These are phyloP conservation scores for Mortierella sp. DNA, from an alignment of 371 early-diverging fungal species.

Conservation along the genomic window DNA sequence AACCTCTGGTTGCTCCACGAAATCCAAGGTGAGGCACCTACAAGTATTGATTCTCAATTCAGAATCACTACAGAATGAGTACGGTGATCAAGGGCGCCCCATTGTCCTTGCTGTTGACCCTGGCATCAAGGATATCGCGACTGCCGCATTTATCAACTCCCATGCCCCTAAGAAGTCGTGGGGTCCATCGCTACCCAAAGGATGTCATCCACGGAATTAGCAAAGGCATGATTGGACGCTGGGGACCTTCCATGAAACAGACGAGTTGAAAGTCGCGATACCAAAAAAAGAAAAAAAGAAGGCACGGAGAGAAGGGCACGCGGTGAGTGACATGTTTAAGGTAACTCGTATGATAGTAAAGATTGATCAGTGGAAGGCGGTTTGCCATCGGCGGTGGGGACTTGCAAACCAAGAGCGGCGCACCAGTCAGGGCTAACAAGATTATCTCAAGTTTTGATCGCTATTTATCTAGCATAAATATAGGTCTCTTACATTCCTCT, in stretches of 20 bases:
- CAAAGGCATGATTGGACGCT: neutral
- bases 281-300: neutral
- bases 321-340: conserved; percentile 7
- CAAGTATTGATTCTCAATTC: too few relatives aligned
- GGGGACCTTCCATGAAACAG: neutral
- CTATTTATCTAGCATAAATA: neutral
- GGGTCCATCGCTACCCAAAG: conserved; percentile 4
- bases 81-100: neutral
- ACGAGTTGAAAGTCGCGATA: neutral
- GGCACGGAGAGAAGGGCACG: conserved; percentile 8
- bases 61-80: neutral
- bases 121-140: conserved; percentile 3
- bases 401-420: neutral
- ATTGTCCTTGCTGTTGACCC: conserved; percentile 7
- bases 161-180: neutral
- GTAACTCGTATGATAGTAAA: conserved; percentile 1
- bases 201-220: conserved; percentile 10
- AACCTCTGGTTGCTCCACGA: too few relatives aligned
- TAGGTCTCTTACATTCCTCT: neutral
- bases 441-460: neutral
- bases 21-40: too few relatives aligned
- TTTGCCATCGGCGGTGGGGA: conserved; percentile 7
- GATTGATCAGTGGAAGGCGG: neutral
- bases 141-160: neutral
- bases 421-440: conserved; percentile 3